Conservation (phyloP, 768 basidiomycete genomes). For the Collybia nuda region DNA sequence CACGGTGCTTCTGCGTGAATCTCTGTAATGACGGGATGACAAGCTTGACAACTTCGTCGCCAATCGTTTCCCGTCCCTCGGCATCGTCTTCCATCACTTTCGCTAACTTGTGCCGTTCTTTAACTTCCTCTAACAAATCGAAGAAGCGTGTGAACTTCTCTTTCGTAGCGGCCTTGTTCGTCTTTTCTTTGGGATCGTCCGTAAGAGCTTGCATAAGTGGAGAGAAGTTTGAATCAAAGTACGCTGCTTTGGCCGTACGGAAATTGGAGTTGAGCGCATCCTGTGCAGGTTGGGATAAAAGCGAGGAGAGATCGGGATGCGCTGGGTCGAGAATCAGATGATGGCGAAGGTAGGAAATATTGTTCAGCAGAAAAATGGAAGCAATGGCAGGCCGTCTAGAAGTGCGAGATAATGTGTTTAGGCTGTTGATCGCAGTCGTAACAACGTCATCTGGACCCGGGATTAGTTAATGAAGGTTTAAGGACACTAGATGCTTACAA, state of each 20-base stretch:
- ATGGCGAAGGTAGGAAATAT: constrained; percentile 66
- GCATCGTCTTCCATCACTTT: constrained; percentile 71
- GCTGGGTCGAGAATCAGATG: constrained; percentile 54
- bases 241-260: constrained; percentile 80
- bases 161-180: constrained; percentile 62
- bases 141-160: constrained; percentile 85
- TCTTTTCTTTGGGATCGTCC: constrained; percentile 62
- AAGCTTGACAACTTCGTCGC: constrained; percentile 74
- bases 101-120: constrained; percentile 71
- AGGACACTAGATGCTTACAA: constrained; percentile 42
- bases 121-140: constrained; percentile 75
- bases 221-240: constrained; percentile 82
- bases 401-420: constrained; percentile 63
- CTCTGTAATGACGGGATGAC: constrained; percentile 74
- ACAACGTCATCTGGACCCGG: constrained; percentile 66
- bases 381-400: constrained; percentile 63
- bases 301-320: constrained; percentile 40
- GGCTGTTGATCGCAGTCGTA: constrained; percentile 55
- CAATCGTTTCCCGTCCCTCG: constrained; percentile 55
- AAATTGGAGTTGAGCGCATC: constrained; percentile 68
- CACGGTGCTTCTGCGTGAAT: constrained; percentile 73
- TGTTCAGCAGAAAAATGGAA: constrained; percentile 80
- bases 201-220: constrained; percentile 70
- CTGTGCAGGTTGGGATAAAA: constrained; percentile 61
- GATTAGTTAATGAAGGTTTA: not conserved